phyloP scores from a whole-genome alignment of 140 eudicot genomes.

The Cichorium intybus region DNA sequence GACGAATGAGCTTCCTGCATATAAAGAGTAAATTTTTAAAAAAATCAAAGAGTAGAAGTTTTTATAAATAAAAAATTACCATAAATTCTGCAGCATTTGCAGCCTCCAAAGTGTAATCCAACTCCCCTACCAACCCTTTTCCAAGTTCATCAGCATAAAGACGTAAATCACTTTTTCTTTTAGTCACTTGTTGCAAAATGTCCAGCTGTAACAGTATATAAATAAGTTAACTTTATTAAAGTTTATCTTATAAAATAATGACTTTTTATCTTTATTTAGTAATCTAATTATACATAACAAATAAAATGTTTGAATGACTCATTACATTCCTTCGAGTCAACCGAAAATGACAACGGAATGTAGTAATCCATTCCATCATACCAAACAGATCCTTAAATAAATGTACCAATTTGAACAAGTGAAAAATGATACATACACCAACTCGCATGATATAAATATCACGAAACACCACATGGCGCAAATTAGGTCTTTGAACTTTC shows the following conservation, averaged over 20 bases:
- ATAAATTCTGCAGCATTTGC: conserved; percentile 74
- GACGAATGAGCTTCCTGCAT: conserved; percentile 89
- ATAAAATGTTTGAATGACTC: too few species aligned
- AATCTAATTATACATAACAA: too few species aligned
- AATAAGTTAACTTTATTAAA: conserved; percentile 24
- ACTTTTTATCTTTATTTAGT: too few species aligned
- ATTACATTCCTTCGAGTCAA: too few species aligned
- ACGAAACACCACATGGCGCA: conserved; percentile 79
- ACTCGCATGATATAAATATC: conserved; percentile 87
- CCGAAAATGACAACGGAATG: too few species aligned
- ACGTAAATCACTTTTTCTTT: conserved; percentile 82
- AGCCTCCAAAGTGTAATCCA: conserved; percentile 92
- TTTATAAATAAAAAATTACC: conserved; percentile 34
- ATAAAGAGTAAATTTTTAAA: neutral
- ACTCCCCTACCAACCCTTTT: conserved; percentile 93
- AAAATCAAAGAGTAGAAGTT: neutral
- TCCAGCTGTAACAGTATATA: conserved; percentile 62
- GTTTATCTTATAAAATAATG: too few species aligned
- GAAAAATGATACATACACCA: conserved; percentile 73
- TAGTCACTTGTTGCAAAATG: conserved; percentile 66
- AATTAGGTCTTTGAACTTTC: conserved; percentile 97
- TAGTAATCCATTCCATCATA: too few species aligned
- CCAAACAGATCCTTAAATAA: conserved; percentile 20
- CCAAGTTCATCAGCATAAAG: conserved; percentile 99
- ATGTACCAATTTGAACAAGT: conserved; percentile 8